Conservation (phyloP, 305 asterid species). For the Fraxinus latifolia region DNA sequence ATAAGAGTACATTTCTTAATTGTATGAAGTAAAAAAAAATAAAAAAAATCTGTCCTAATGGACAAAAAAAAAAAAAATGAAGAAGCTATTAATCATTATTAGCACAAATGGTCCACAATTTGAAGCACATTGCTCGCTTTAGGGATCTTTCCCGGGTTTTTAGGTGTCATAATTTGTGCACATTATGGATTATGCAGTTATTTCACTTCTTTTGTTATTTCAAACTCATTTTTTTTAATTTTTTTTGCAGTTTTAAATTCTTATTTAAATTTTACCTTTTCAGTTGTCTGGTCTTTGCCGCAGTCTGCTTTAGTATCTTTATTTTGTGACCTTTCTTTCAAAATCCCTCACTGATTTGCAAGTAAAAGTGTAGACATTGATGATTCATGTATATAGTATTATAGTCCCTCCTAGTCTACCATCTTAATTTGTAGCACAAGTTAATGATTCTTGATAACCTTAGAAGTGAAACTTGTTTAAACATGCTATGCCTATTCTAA, state of each 20-base stretch:
- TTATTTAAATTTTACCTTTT: neutral
- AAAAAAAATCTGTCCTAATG: neutral
- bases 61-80: neutral
- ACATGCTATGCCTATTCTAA: neutral
- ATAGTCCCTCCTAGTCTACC: neutral
- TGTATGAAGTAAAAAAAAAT: neutral
- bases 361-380: slow-evolving; percentile 18
- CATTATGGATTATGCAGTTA: slow-evolving; percentile 6
- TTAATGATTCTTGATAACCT: neutral
- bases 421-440: neutral
- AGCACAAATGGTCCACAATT: slow-evolving; percentile 25
- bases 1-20: neutral
- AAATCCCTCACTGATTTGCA: slow-evolving; percentile 5
- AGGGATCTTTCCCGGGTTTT: slow-evolving; percentile 10
- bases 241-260: neutral
- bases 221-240: neutral
- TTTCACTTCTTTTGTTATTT: neutral
- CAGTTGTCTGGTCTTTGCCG: neutral
- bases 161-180: slow-evolving; percentile 18
- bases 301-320: neutral
- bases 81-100: slow-evolving; percentile 10
- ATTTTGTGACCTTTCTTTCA: neutral
- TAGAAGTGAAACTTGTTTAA: neutral
- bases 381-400: neutral
- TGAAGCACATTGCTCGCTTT: slow-evolving; percentile 22